Base-by-base conservation (phyloP, 2,329 filamentous ascomycete genomes). In the Septoria linicola region DNA sequence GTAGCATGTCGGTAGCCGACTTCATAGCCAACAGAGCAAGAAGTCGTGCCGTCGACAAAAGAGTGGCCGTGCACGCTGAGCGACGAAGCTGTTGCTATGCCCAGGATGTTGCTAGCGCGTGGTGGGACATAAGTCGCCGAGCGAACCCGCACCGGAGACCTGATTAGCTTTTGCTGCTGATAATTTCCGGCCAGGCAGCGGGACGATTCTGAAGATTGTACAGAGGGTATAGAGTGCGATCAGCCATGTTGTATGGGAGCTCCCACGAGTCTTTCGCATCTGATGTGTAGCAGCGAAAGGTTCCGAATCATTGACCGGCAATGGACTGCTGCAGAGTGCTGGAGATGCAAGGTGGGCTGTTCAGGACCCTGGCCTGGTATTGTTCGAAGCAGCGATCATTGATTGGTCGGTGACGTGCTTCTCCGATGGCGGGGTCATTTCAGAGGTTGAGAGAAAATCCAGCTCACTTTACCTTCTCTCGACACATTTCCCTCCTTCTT, bases 351-450 rank as follows among this genome's bases (percentile, higher is more conserved):
- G 34, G 34, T 11, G 34, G 34, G 27, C 27, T 30, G 27, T 30
- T 27, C 5, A 27, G 23, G 23, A 27, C 10, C 23, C 25, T 19
- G 30, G 25, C 25, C 41, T 31, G 41, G 32, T 43, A 44, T 44
- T 44, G 41, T 44, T 44, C 41, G 17, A 17, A 14, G 17, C 17
- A 25, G 17, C 37, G 10, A 40, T 19, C 37, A 35, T 39, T 20
- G 43, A 27, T 16, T 19, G 21, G 14, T 16, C 21, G 16, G 21
- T 31, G 43, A 30, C 32, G 32, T 46, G 43, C 43, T 46, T 19
- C 20, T 39, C 34, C 41, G 41, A 44, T 44, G 41, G 41, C 41
- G 41, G 41, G 41, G 41, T 44, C 17, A 17, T 44, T 17, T 35
- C 41, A 34, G 20, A 25, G 41, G 30, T 30, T 17, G 23, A 30